Evolutionary conservation across 768 basidiomycete species (phyloP).

Genomic region (Pulveroboletus sp.): DNA sequence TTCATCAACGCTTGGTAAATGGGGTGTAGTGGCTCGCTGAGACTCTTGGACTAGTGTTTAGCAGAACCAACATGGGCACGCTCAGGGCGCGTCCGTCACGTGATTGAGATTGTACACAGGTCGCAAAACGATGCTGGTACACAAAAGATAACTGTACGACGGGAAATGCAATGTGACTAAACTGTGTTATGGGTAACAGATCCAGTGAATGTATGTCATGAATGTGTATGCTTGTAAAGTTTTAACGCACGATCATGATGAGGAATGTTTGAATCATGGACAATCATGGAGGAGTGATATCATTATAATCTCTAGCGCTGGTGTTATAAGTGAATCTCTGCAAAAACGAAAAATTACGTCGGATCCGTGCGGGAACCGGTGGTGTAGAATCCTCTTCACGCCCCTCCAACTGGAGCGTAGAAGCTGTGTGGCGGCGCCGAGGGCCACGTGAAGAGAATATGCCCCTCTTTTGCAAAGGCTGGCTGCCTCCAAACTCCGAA

Average conservation of each 20-base stretch:
- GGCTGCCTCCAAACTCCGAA: slow-evolving; percentile 24
- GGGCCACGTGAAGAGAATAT: slow-evolving; percentile 15
- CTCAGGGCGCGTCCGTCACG: slow-evolving; percentile 23
- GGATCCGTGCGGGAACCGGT: slow-evolving; percentile 20
- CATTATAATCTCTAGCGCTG: slow-evolving; percentile 7
- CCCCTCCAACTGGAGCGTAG: slow-evolving; percentile 8
- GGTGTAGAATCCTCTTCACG: slow-evolving; percentile 14
- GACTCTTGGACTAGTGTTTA: neutral
- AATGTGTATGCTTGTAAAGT: slow-evolving; percentile 18
- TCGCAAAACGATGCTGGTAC: slow-evolving; percentile 5
- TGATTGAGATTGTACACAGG: slow-evolving; percentile 18
- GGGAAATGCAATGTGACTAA: slow-evolving; percentile 15
- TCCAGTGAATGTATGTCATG: slow-evolving; percentile 10
- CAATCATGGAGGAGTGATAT: slow-evolving; percentile 9
- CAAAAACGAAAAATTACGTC: slow-evolving; percentile 36
- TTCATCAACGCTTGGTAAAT: slow-evolving; percentile 16
- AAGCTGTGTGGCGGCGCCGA: slow-evolving; percentile 22
- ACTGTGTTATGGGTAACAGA: slow-evolving; percentile 1
- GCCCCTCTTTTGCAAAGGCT: slow-evolving; percentile 10
- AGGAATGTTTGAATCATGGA: slow-evolving; percentile 4
- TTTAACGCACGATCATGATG: slow-evolving; percentile 4
- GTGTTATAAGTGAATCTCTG: slow-evolving; percentile 29
- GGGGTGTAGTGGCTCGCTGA: slow-evolving; percentile 1
- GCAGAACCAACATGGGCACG: neutral
- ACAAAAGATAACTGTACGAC: slow-evolving; percentile 3